Evolutionary conservation across 768 basidiomycete species (phyloP).

Genomic region (Boletus subcaerulescens): DNA sequence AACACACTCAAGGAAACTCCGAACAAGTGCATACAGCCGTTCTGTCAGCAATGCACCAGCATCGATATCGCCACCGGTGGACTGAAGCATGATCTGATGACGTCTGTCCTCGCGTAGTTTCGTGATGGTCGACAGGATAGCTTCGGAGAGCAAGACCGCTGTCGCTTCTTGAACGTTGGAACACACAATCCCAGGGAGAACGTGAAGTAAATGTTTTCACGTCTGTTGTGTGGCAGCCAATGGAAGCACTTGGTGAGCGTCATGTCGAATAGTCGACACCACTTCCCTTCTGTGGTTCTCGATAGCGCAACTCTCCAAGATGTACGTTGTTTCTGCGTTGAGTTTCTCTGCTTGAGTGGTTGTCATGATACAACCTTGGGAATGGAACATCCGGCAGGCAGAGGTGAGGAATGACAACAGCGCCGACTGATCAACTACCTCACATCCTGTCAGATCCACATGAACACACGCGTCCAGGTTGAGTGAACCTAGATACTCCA

Average conservation of each 20-base stretch:
- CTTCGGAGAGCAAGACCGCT: slow-evolving; percentile 80
- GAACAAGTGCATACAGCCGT: slow-evolving; percentile 69
- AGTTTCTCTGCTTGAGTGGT: slow-evolving; percentile 64
- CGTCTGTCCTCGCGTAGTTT: slow-evolving; percentile 84
- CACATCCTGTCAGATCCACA: slow-evolving; percentile 68
- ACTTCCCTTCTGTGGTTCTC: slow-evolving; percentile 90
- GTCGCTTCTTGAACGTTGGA: slow-evolving; percentile 67
- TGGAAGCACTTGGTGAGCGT: slow-evolving; percentile 84
- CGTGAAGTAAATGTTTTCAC: slow-evolving; percentile 84
- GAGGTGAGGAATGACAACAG: slow-evolving; percentile 66
- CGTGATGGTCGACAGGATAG: slow-evolving; percentile 76
- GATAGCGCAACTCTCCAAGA: slow-evolving; percentile 78
- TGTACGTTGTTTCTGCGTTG: slow-evolving; percentile 64
- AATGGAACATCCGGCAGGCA: slow-evolving; percentile 59
- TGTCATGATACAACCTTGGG: slow-evolving; percentile 64
- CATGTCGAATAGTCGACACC: slow-evolving; percentile 70
- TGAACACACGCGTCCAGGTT: slow-evolving; percentile 71
- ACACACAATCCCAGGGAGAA: slow-evolving; percentile 71
- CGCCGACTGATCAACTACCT: slow-evolving; percentile 73
- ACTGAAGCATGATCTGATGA: slow-evolving; percentile 64
- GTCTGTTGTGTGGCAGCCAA: slow-evolving; percentile 73
- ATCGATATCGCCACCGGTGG: slow-evolving; percentile 58
- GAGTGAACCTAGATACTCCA: slow-evolving; percentile 64
- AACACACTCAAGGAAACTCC: slow-evolving; percentile 71
- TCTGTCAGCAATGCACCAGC: slow-evolving; percentile 77